Evolutionary conservation across 108 stramenopile species (phyloP), one percentile per base, ranked within the genome.

Genomic region (Pseudonitzschia multistriata): DNA sequence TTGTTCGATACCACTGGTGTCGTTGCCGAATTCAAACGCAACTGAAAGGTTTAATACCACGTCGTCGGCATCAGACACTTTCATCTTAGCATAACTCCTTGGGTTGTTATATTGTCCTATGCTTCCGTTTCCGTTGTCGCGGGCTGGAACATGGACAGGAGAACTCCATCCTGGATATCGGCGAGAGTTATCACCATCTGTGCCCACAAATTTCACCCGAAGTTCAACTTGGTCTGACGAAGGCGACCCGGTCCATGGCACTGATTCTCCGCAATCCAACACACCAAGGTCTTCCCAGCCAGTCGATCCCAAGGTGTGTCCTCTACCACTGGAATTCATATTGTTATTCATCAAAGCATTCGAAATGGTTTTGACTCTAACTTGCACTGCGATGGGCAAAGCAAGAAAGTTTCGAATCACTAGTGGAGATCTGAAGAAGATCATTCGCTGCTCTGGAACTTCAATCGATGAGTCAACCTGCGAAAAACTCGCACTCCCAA

Each of bases 221-320:
- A 81, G 49, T 50, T 83, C 79, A 3, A 83, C 77, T 29, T 63
- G 40, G 35, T 81, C 79, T 13, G 56, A 40, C 15, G 75, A 61
- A n/a, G 22, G 34, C n/a, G 80, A 83, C 15, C 79, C 76, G 6
- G 80, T 79, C 79, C 81, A 87, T 36, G 67, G 72, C 21, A 74
- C 71, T 22, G 61, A 70, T 40, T 63, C 55, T 0, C 86, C 86
- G 59, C 81, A 78, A 25, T 68, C 60, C 13, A 80, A 61, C 14
- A 84, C 28, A 28, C 86, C 86, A 31, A 84, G 73, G 53, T 82
- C 81, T 52, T 72, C 73, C 86, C 86, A 87, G 24, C 64, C 75
- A n/a, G 61, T 7, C 17, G 54, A 37, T 28, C 47, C 28, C 29
- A 60, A 49, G 25, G 57, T 36, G 17, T 49, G 37, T 28, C 33